Conservation (phyloP, 306 rosid species). For the Rosa chinensis region DNA sequence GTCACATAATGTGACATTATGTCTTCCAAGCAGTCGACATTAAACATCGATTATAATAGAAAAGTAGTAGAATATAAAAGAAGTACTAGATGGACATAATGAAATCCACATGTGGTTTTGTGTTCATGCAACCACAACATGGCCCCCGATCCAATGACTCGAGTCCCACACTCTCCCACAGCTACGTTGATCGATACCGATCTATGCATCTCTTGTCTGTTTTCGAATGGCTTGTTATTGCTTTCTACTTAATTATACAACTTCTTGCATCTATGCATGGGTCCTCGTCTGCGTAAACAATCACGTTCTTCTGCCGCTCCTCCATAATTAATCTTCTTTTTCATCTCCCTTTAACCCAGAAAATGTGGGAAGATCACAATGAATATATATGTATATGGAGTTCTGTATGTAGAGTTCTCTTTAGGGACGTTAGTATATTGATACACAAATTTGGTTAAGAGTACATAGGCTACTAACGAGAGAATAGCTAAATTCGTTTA, state of each 20-base stretch:
- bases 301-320: constrained; percentile 33
- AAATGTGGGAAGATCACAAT: background rate
- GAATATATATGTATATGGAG: background rate
- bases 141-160: constrained; percentile 13
- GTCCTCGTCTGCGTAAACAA: constrained; percentile 15
- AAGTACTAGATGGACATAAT: background rate
- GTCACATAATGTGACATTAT: background rate
- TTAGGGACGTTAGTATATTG: background rate
- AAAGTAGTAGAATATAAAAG: background rate
- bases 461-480: too few relatives aligned
- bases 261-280: constrained; percentile 31
- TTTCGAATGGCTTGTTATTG: background rate
- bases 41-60: background rate
- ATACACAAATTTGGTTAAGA: background rate
- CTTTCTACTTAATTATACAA: background rate
- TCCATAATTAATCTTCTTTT: background rate
- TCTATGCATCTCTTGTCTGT: constrained; percentile 1
- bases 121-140: background rate
- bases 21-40: background rate
- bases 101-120: background rate
- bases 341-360: constrained; percentile 3
- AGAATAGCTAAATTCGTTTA: too few relatives aligned
- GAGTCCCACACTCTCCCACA: background rate
- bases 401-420: too few relatives aligned
- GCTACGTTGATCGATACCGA: background rate